Base-by-base conservation (phyloP, 2,329 filamentous ascomycete genomes). In the Leptographium wingfieldii region DNA sequence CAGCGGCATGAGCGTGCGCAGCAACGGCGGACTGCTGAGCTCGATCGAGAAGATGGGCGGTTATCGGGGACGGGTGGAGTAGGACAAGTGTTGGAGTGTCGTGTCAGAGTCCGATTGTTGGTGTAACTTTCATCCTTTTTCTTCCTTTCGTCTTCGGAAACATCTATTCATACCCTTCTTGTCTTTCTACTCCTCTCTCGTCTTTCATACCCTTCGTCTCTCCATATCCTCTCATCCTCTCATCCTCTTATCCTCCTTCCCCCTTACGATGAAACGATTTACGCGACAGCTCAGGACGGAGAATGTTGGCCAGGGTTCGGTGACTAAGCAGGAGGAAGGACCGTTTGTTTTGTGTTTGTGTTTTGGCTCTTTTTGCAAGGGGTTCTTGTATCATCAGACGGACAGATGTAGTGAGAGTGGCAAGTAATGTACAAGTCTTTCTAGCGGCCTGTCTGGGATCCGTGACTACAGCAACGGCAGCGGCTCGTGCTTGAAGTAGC, bases 21-120 rank as follows among this genome's bases (percentile, higher is more conserved):
- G 86, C 49, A 52, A 52, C 68, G 84, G 87, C 60, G 59, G 60
- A 2, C 87, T 94, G 68, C 86, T 95, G 85, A 87, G 80, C 66
- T 90, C 87, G 22, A 94, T 95, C 70, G 90, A 95, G 77, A 84
- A 86, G 73, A 95, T 95, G 90, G 90, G 90, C 11, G 85, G 78
- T 66, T 77, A 83, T 65, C 71, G 79, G 16, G 74, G 77, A 10
- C 73, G 77, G 51, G 74, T 63, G 33, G 67, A 71, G 56, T 57
- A 16, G 31, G 16, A 3, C 16, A 2, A 31, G 38, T 29, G 29
- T 14, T 29, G 9, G 19, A 9, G 6, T 55, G 33, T 19, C n/a
- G 38, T 40, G 38, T 40, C 12, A 3, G 11, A 16, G 38, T 35
- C 6, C 5, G 5, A 11, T 3, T 35, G 33, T 35, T 35, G 33